These are phyloP conservation scores for Ganoderma meredithae DNA, from an alignment of 1,284 basidiomycete genomes.

Conservation along the genomic window DNA sequence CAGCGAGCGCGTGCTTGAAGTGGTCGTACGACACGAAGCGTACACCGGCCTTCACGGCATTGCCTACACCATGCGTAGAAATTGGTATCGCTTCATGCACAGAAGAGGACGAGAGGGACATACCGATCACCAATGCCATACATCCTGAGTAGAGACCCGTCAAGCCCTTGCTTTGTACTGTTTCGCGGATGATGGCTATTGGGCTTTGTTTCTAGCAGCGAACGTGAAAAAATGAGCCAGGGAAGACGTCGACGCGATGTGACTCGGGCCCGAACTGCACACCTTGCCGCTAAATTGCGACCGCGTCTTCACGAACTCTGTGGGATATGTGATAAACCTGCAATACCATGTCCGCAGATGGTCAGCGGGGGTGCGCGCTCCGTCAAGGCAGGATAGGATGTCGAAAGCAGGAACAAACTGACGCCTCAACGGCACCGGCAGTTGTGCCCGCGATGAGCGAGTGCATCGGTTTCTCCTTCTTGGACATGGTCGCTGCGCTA, in stretches of 20 bases:
- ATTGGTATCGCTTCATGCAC: background rate
- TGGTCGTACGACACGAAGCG: slow-evolving; percentile 95
- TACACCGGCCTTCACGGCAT: slow-evolving; percentile 92
- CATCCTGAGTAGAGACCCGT: slow-evolving; percentile 88
- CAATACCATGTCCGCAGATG: slow-evolving; percentile 2
- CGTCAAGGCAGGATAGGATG: background rate
- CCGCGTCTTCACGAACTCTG: slow-evolving; percentile 91
- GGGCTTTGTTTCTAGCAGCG: slow-evolving; percentile 66
- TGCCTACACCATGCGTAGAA: slow-evolving; percentile 44
- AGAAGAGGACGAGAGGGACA: slow-evolving; percentile 8
- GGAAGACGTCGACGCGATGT: background rate
- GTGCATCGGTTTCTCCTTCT: slow-evolving; percentile 81
- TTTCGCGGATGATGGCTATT: slow-evolving; percentile 73
- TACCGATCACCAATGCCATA: slow-evolving; percentile 85
- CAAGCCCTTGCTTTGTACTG: slow-evolving; percentile 76
- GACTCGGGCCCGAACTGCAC: slow-evolving; percentile 21
- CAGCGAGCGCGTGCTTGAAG: slow-evolving; percentile 88
- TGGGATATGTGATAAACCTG: slow-evolving; percentile 88
- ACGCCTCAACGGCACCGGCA: slow-evolving; percentile 94
- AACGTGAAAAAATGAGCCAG: background rate
- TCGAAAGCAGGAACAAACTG: slow-evolving; percentile 39
- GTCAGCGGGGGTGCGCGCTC: background rate
- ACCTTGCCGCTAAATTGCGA: slow-evolving; percentile 84
- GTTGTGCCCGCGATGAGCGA: slow-evolving; percentile 91
- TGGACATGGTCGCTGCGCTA: slow-evolving; percentile 38